phyloP scores from a whole-genome alignment of 2,329 filamentous ascomycete genomes.

The Penicillium sp. region DNA sequence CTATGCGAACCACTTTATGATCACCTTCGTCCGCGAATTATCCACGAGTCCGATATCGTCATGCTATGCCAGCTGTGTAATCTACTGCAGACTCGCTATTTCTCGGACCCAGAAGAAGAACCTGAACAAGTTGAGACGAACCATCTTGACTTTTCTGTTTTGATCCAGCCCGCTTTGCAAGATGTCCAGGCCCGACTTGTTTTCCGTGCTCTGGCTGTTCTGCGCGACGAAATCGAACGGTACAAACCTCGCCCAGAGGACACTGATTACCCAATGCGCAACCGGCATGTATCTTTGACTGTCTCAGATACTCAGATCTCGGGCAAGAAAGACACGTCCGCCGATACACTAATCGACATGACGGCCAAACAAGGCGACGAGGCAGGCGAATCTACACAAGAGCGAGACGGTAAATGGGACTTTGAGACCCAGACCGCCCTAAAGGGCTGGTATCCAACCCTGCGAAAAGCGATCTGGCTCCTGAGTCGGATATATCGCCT shows the following conservation, averaged over 20 bases:
- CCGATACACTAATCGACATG: slow-evolving; percentile 32
- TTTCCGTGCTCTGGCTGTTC: slow-evolving; percentile 54
- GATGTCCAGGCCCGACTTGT: slow-evolving; percentile 60
- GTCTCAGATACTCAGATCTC: slow-evolving; percentile 43
- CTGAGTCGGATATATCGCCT: slow-evolving; percentile 61
- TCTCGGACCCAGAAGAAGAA: slow-evolving; percentile 51
- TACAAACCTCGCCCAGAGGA: slow-evolving; percentile 59
- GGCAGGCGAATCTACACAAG: slow-evolving; percentile 36
- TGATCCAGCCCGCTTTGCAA: slow-evolving; percentile 58
- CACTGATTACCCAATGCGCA: slow-evolving; percentile 53
- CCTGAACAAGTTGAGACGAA: slow-evolving; percentile 42
- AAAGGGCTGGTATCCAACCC: slow-evolving; percentile 57
- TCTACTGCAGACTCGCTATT: slow-evolving; percentile 57
- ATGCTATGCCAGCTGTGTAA: slow-evolving; percentile 61
- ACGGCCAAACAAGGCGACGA: slow-evolving; percentile 46
- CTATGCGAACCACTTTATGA: slow-evolving; percentile 61
- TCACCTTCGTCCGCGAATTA: slow-evolving; percentile 55
- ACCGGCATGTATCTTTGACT: slow-evolving; percentile 37
- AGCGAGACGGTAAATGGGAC: slow-evolving; percentile 43
- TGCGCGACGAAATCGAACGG: slow-evolving; percentile 59
- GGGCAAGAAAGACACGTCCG: slow-evolving; percentile 44
- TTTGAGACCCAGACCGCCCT: slow-evolving; percentile 51
- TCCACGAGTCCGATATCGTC: slow-evolving; percentile 58
- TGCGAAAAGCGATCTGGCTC: slow-evolving; percentile 59
- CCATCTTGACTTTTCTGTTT: slow-evolving; percentile 53